Conservation (phyloP, 257 asterid genomes). For the Petrea volubilis region DNA sequence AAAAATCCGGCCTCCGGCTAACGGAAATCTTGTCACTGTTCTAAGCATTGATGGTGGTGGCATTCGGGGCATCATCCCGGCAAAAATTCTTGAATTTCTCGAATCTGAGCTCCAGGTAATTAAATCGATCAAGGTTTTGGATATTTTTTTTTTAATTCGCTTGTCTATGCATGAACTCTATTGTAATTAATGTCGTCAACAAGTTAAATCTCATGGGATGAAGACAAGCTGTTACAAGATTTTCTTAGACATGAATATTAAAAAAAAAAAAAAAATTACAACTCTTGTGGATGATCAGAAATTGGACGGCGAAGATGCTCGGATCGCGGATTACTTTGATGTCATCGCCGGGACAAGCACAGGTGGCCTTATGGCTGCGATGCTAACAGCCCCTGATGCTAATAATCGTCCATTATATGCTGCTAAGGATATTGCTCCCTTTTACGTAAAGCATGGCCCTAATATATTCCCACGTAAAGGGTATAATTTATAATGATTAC, state of each 20-base stretch:
- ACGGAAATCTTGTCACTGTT: constrained; percentile 45
- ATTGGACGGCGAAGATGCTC: constrained; percentile 45
- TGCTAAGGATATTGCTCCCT: constrained; percentile 53
- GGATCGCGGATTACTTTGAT: constrained; percentile 57
- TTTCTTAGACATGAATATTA: too few species aligned
- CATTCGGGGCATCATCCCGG: constrained; percentile 67
- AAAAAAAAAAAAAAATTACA: neutral
- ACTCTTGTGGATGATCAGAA: constrained; percentile 26
- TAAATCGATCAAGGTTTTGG: too few species aligned
- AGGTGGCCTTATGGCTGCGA: constrained; percentile 51
- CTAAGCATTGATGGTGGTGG: constrained; percentile 88
- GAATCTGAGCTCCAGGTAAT: constrained; percentile 68
- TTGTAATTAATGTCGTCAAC: too few species aligned
- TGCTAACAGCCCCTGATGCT: constrained; percentile 50
- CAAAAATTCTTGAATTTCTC: constrained; percentile 49
- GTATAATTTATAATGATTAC: constrained; percentile 8
- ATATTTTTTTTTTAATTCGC: neutral
- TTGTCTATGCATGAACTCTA: neutral
- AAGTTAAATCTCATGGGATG: too few species aligned
- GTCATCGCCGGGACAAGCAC: constrained; percentile 62
- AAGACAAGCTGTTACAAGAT: too few species aligned
- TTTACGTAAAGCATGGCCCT: constrained; percentile 47
- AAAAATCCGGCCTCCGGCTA: constrained; percentile 33
- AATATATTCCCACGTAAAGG: constrained; percentile 38
- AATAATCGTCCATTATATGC: constrained; percentile 48